A percentile compares a stretch with the other conserved stretches of the same genome.
phyloP scores from a whole-genome alignment of 306 rosid species.

The Sesbania bispinosa region DNA sequence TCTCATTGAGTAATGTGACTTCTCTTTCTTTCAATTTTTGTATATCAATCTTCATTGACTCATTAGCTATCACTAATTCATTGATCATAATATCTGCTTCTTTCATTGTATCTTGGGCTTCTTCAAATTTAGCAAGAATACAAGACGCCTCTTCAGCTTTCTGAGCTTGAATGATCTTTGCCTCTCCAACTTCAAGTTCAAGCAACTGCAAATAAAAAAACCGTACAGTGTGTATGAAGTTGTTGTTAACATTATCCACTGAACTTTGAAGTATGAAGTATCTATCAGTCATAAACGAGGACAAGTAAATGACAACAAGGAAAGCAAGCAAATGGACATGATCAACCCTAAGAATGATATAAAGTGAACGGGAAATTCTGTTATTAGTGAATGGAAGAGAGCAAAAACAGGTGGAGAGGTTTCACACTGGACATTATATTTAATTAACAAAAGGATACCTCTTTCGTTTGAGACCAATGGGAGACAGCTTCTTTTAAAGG shows the following conservation, averaged over 20 bases:
- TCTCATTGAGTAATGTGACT: slow-evolving; percentile 42
- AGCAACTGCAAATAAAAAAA: slow-evolving; percentile 45
- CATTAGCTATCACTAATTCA: slow-evolving; percentile 68
- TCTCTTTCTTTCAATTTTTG: slow-evolving; percentile 46
- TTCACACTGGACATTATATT: background rate
- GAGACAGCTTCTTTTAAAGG: slow-evolving; percentile 54
- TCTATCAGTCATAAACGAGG: slow-evolving; percentile 5
- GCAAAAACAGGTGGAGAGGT: background rate
- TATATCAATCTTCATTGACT: slow-evolving; percentile 65
- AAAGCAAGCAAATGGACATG: slow-evolving; percentile 5
- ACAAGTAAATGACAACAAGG: slow-evolving; percentile 12
- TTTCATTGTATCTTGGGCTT: slow-evolving; percentile 67
- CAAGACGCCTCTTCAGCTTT: slow-evolving; percentile 69
- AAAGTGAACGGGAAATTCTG: background rate
- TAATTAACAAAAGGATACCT: slow-evolving; percentile 40
- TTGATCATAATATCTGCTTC: slow-evolving; percentile 87
- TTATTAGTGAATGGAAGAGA: background rate
- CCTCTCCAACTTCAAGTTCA: slow-evolving; percentile 76
- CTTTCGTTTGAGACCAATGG: slow-evolving; percentile 53
- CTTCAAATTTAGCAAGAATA: slow-evolving; percentile 81
- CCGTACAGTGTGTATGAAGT: background rate
- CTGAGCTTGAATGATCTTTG: slow-evolving; percentile 60
- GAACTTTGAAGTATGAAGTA: background rate
- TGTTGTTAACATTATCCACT: background rate
- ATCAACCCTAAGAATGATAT: background rate